These are phyloP conservation scores for Cryptosporidium sp. DNA, from an alignment of 169 alveolate species.

Conservation along the genomic window DNA sequence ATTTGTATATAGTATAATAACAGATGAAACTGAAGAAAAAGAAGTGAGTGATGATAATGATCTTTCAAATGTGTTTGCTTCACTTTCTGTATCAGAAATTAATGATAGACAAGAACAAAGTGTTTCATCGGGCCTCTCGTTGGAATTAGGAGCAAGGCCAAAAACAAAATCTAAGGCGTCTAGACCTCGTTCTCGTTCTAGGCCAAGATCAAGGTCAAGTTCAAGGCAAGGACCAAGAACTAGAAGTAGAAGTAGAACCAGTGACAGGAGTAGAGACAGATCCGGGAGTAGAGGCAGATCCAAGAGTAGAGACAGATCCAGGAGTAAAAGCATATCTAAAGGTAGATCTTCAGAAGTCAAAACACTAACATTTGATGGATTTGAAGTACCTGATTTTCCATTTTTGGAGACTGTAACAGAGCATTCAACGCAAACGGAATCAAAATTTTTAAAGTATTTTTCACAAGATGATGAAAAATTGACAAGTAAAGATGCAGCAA, in stretches of 20 bases:
- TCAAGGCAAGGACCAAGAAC: not conserved
- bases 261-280: not conserved
- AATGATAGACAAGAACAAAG: no score
- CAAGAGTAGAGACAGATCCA: no score
- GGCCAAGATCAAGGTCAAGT: not conserved
- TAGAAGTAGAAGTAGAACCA: not conserved
- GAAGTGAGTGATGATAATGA: no score
- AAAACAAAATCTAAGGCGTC: no score
- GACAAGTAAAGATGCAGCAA: not conserved
- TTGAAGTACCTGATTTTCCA: not conserved
- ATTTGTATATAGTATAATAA: not conserved
- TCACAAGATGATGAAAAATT: not conserved
- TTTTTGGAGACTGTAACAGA: not conserved
- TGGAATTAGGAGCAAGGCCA: not conserved
- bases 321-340: not conserved
- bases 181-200: no score
- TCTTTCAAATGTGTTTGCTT: no score
- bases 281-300: not conserved
- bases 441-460: not conserved
- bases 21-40: no score
- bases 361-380: not conserved
- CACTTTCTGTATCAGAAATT: no score
- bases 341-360: not conserved
- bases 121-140: no score
- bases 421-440: not conserved